Evolutionary conservation across 345 rosid genomes (phyloP), one percentile per base, ranked within the genome.

Genomic region (Populus tremula): DNA sequence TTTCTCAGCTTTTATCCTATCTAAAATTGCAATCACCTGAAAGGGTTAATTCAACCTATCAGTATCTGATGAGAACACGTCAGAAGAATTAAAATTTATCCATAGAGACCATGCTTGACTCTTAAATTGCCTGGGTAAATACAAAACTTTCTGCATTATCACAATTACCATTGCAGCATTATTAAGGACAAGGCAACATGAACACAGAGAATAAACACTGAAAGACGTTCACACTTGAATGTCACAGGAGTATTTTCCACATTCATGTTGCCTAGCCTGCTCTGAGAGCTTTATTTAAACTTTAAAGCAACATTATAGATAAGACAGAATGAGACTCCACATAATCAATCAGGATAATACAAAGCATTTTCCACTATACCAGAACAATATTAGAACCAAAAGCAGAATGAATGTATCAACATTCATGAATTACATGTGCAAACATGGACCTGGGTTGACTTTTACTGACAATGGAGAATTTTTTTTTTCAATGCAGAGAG

Each of bases 1-100:
- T 79, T 90, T 86, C 84, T 89, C 96, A 29, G 87, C 89, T 89
- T 93, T 93, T 75, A 95, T 77, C 76, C 49, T 91, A 85, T 95
- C 98, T 69, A 93, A 84, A 81, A 93, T 90, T 9, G 93, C 96
- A 69, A 95, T 81, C 59, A 87, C 98, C 97, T 91, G 89, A 86
- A 82, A 78, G 62, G 76, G 66, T 45, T n/a, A 54, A 70, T 63
- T 5, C 38, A 69, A 59, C 36, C 63, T 10, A 53, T 82, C 66
- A 76, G 72, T 12, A 75, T 63, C 16, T 62, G 50, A 8, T 20
- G 39, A 21, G 33, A 17, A 45, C 14, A 49, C 70, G 41, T 62
- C 33, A 13, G 14, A 23, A 63, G 14, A 63, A 63, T 8, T 8
- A 8, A 25, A 5, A 5, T 4, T 11, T 2, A 36, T 20, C 9